These are phyloP conservation scores for Lepidium sativum DNA, from an alignment of 345 rosid species.

Conservation along the genomic window DNA sequence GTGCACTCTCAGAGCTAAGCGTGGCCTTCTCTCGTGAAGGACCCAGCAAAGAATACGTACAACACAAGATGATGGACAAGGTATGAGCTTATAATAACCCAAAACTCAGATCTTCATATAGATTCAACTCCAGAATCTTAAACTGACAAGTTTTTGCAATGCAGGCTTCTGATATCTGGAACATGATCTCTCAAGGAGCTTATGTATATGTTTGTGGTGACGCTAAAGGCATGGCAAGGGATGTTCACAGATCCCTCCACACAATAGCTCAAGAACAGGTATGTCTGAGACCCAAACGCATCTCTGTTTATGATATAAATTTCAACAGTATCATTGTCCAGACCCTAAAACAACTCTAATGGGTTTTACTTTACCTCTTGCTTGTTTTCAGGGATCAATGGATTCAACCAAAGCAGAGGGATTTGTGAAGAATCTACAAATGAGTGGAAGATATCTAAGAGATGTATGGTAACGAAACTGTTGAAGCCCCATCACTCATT, in stretches of 20 bases:
- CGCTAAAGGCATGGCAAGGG: slow-evolving; percentile 99
- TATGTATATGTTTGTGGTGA: slow-evolving; percentile 95
- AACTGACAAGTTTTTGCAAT: background rate
- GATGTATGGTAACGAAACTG: slow-evolving; percentile 41
- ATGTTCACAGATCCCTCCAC: slow-evolving; percentile 89
- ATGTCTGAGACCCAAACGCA: background rate
- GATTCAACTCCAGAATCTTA: background rate
- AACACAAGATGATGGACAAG: slow-evolving; percentile 88
- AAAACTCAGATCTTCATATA: background rate
- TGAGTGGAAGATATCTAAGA: slow-evolving; percentile 78
- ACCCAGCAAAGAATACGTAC: slow-evolving; percentile 90
- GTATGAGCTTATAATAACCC: slow-evolving; percentile 16
- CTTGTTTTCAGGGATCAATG: slow-evolving; percentile 54
- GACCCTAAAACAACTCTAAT: slow-evolving; percentile 4
- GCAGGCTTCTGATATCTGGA: slow-evolving; percentile 86
- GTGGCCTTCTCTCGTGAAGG: slow-evolving; percentile 97
- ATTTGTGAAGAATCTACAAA: slow-evolving; percentile 86
- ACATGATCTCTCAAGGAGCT: slow-evolving; percentile 65
- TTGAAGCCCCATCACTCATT: slow-evolving; percentile 6
- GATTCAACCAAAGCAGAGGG: slow-evolving; percentile 76
- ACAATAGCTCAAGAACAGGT: slow-evolving; percentile 87
- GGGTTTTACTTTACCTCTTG: background rate
- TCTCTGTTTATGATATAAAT: background rate
- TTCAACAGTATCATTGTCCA: background rate
- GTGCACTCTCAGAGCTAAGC: slow-evolving; percentile 70